Evolutionary conservation across 805 yeast species (phyloP).

Genomic region (Tetrapisispora arboricola): DNA sequence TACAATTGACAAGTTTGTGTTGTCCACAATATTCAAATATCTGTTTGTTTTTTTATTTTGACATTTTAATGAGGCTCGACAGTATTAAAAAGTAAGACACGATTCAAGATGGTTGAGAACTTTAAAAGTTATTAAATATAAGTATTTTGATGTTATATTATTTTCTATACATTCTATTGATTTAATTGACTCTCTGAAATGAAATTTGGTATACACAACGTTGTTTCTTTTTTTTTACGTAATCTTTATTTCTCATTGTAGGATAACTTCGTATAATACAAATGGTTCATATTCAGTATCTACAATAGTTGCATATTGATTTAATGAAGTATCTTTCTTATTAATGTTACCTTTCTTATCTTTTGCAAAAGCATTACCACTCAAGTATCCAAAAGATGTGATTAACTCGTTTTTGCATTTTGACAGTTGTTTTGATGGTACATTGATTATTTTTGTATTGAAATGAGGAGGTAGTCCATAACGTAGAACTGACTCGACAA

Average conservation of each 20-base stretch:
- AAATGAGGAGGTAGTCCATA: constrained; percentile 96
- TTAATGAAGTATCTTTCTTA: constrained; percentile 49
- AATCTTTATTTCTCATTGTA: constrained; percentile 1
- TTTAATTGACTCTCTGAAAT: too few relatives aligned
- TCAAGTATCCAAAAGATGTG: constrained; percentile 74
- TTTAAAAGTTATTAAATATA: too few relatives aligned
- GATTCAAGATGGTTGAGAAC: too few relatives aligned
- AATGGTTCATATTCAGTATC: constrained; percentile 96
- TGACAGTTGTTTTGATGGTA: constrained; percentile 37
- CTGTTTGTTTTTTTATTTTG: too few relatives aligned
- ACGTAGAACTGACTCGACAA: constrained; percentile 88
- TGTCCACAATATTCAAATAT: neutral
- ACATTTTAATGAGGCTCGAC: too few relatives aligned
- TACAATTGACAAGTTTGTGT: too few relatives aligned
- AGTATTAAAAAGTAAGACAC: too few relatives aligned
- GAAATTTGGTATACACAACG: too few relatives aligned
- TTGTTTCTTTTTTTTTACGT: too few relatives aligned
- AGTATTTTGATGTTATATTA: too few relatives aligned
- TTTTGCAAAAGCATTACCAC: constrained; percentile 74
- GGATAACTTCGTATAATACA: constrained; percentile 54
- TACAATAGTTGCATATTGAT: constrained; percentile 84
- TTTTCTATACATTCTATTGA: too few relatives aligned
- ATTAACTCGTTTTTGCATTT: constrained; percentile 63
- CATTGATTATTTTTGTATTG: constrained; percentile 38
- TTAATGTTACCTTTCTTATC: constrained; percentile 58